Conservation (phyloP, 768 basidiomycete genomes). For the Tricholomella constricta region DNA sequence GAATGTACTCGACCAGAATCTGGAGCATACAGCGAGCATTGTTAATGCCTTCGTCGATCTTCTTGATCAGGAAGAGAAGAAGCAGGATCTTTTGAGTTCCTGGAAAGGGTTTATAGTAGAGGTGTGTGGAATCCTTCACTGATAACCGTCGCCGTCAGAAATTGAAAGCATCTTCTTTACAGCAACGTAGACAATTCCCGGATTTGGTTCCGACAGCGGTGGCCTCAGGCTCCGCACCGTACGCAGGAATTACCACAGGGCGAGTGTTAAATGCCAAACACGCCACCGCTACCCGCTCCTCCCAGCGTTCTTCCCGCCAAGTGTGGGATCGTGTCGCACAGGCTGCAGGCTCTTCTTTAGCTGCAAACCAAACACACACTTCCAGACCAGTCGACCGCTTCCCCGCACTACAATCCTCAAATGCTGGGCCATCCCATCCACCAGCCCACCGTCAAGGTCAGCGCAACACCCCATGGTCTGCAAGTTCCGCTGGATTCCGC, state of each 20-base stretch:
- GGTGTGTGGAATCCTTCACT: slow-evolving; percentile 46
- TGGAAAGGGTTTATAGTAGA: slow-evolving; percentile 88
- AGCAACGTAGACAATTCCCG: slow-evolving; percentile 89
- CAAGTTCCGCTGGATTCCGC: slow-evolving; percentile 30
- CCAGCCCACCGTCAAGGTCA: slow-evolving; percentile 46
- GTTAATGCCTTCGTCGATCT: slow-evolving; percentile 75
- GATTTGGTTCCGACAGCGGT: slow-evolving; percentile 62
- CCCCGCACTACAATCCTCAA: slow-evolving; percentile 31
- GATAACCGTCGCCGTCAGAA: neutral
- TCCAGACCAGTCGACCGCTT: slow-evolving; percentile 33
- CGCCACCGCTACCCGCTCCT: slow-evolving; percentile 59
- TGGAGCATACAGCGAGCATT: slow-evolving; percentile 76
- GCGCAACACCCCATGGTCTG: slow-evolving; percentile 66
- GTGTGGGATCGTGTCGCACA: slow-evolving; percentile 88
- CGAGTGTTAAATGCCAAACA: slow-evolving; percentile 85
- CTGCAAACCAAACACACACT: slow-evolving; percentile 25
- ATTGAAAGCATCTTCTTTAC: neutral
- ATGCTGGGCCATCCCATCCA: slow-evolving; percentile 12
- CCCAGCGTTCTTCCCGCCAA: slow-evolving; percentile 59
- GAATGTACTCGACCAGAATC: slow-evolving; percentile 56
- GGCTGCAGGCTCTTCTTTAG: slow-evolving; percentile 59
- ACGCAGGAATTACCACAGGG: slow-evolving; percentile 79
- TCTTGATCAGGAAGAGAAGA: slow-evolving; percentile 82
- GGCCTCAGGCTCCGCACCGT: slow-evolving; percentile 51
- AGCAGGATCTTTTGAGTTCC: slow-evolving; percentile 66